Evolutionary conservation across 495 filamentous ascomycete genomes (phyloP).

Genomic region (Clohesyomyces aquaticus): DNA sequence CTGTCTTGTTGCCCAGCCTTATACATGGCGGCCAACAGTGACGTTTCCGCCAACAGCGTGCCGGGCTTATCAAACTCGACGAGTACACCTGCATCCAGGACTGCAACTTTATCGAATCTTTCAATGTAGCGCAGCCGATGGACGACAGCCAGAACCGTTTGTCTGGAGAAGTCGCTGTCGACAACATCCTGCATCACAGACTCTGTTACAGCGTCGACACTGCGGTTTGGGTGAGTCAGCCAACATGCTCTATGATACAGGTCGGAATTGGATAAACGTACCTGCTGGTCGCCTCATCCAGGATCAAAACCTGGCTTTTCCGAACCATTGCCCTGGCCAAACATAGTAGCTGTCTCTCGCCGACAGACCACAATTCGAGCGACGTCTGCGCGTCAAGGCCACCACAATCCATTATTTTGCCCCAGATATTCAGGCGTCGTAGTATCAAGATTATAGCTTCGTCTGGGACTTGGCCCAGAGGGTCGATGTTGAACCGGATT

Average conservation of each 20-base stretch:
- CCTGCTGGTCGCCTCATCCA: slow-evolving; percentile 62
- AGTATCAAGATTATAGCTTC: slow-evolving; percentile 12
- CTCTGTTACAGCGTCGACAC: slow-evolving; percentile 24
- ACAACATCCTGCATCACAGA: slow-evolving; percentile 17
- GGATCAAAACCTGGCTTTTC: slow-evolving; percentile 58
- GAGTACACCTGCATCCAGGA: slow-evolving; percentile 10
- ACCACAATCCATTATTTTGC: slow-evolving; percentile 8
- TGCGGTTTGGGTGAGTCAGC: not conserved
- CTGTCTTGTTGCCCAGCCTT: slow-evolving; percentile 6
- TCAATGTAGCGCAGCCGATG: slow-evolving; percentile 23
- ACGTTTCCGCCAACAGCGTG: slow-evolving; percentile 8
- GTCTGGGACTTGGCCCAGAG: not conserved
- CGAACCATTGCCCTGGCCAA: slow-evolving; percentile 62
- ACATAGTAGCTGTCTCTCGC: slow-evolving; percentile 63
- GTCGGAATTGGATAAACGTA: slow-evolving; percentile 55
- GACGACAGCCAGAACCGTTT: slow-evolving; percentile 25
- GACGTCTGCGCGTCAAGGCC: slow-evolving; percentile 19
- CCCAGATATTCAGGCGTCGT: slow-evolving; percentile 22
- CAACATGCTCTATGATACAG: slow-evolving; percentile 18
- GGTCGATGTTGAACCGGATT: slow-evolving; percentile 20
- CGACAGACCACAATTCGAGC: slow-evolving; percentile 57
- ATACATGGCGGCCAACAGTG: slow-evolving; percentile 9
- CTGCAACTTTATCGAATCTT: slow-evolving; percentile 24
- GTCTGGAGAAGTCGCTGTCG: slow-evolving; percentile 1
- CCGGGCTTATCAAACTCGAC: slow-evolving; percentile 7